A percentile compares a stretch with the other conserved stretches of the same genome.
These are phyloP conservation scores for Paramecium tetraurelia DNA, from an alignment of 73 alveolate genomes.

Conservation along the genomic window DNA sequence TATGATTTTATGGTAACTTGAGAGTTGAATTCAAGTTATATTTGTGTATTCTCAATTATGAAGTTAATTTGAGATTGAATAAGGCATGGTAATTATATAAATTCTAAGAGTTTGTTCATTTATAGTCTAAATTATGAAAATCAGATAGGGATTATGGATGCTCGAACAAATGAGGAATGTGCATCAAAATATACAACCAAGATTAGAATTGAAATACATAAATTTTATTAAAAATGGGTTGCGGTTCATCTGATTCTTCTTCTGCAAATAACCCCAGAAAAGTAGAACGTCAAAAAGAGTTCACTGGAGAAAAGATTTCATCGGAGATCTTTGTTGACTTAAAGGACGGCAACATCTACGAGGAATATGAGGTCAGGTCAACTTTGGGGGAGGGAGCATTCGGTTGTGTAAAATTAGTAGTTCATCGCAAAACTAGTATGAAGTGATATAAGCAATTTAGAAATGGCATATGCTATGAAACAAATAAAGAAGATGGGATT, in stretches of 20 bases:
- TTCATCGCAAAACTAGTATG: constrained; percentile 41
- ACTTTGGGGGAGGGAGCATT: constrained; percentile 73
- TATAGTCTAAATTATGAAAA: background rate
- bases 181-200: background rate
- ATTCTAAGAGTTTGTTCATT: background rate
- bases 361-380: constrained; percentile 61
- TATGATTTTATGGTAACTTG: background rate
- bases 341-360: constrained; percentile 52
- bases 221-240: constrained; percentile 6
- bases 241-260: background rate
- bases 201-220: background rate
- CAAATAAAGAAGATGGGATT: background rate
- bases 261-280: background rate
- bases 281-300: background rate
- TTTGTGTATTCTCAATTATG: constrained; percentile 24
- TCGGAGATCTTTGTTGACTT: constrained; percentile 27
- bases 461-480: constrained; percentile 68
- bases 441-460: background rate
- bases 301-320: background rate
- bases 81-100: background rate
- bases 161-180: background rate
- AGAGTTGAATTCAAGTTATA: constrained; percentile 54
- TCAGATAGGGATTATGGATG: constrained; percentile 57
- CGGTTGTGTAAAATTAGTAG: constrained; percentile 72
- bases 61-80: constrained; percentile 21